Evolutionary conservation across 2,329 filamentous ascomycete genomes (phyloP), one percentile per base, ranked within the genome.

Genomic region (Talaromyces sp.): DNA sequence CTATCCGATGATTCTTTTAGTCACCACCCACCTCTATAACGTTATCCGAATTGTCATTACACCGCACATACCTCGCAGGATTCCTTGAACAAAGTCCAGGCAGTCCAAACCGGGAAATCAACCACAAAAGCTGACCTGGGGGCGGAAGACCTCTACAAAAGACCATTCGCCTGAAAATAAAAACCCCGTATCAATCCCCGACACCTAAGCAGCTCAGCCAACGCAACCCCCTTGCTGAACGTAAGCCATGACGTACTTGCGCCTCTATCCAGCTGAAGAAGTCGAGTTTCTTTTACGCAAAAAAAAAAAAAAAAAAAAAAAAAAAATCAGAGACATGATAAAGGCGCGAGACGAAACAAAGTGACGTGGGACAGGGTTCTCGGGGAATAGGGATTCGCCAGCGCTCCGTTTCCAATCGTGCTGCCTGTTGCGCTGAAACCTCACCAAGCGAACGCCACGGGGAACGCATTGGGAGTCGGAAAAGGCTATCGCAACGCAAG

Each of bases 401-500:
- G 27, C 50, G 52, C 49, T 57, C 47, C 36, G 39, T 60, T 60
- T 60, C 48, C 48, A 54, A 56, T 54, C 46, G 48, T 47, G 40
- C 49, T 42, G 46, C 44, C 55, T 51, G 54, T 37, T 33, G 43
- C 35, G 44, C 49, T 49, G 49, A 55, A 55, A 52, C 49, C 46
- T 49, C 53, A 47, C 46, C 49, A 52, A 45, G 49, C 43, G 52
- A 51, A 40, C 52, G 44, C 43, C 43, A 35, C 20, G 30, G 39
- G 20, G 42, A 13, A 24, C 41, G 42, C 29, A 20, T 16, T 27
- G 24, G 24, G 24, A 4, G 9, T 5, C 4, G 24, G 9, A 4
- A 27, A 27, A 27, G 24, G 24, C 24, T 27, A 27, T 27, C 24
- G 24, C 9, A 5, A 27, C 9, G 5, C 4, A 5, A 9, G 24